These are phyloP conservation scores for Camellia lanceoleosa DNA, from an alignment of 148 eudicot genomes.

Conservation along the genomic window DNA sequence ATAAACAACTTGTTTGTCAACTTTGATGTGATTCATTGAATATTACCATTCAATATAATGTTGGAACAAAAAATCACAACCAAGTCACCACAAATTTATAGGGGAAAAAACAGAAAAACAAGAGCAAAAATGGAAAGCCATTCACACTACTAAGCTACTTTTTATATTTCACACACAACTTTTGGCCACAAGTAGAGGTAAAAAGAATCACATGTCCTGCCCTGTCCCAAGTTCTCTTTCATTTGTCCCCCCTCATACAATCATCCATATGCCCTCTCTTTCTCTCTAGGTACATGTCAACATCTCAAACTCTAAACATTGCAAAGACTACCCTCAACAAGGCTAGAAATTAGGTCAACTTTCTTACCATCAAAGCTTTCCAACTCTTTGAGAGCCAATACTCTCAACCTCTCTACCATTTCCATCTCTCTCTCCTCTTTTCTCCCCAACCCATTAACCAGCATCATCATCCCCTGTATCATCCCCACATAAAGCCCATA, in stretches of 20 bases:
- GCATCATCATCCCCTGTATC: conserved; percentile 26
- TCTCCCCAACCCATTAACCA: conserved; percentile 6
- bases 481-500: conserved; percentile 42
- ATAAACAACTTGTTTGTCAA: no score
- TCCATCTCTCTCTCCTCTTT: conserved; percentile 8
- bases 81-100: no score
- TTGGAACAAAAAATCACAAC: no score
- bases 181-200: neutral
- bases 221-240: no score
- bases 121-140: no score
- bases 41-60: no score
- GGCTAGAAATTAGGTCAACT: conserved; percentile 24
- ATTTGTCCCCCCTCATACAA: neutral
- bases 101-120: no score
- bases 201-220: no score
- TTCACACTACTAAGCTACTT: no score
- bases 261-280: neutral
- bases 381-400: conserved; percentile 36
- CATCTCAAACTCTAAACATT: neutral
- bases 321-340: conserved; percentile 20
- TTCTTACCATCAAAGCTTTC: conserved; percentile 26
- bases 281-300: no score
- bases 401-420: conserved; percentile 18
- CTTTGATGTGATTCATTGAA: no score
- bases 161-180: neutral